These are phyloP conservation scores for Marchantia paleacea DNA, from an alignment of 225 moss, liverwort and hornwort species.

Conservation along the genomic window DNA sequence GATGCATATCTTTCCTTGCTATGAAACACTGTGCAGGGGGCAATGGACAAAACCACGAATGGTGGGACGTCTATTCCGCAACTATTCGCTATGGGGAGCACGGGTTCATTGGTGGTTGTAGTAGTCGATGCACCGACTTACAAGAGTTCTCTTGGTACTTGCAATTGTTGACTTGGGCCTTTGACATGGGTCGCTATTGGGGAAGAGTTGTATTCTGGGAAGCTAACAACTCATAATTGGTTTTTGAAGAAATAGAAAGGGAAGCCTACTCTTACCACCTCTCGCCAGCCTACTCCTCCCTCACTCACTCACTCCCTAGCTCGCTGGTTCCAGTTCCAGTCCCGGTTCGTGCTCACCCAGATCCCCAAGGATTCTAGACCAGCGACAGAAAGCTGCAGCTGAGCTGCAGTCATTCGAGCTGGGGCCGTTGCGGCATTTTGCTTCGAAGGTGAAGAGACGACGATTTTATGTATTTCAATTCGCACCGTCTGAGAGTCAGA, in stretches of 20 bases:
- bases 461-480: neutral
- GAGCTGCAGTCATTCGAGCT: neutral
- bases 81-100: neutral
- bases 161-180: constrained; percentile 8
- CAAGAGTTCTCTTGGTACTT: constrained; percentile 4
- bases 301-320: no score
- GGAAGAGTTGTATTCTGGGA: neutral
- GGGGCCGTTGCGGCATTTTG: neutral
- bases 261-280: neutral
- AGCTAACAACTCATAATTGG: constrained; percentile 4
- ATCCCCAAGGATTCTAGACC: neutral
- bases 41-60: neutral
- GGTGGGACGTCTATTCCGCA: constrained; percentile 15
- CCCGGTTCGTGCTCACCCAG: no score
- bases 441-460: neutral
- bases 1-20: neutral
- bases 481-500: no score
- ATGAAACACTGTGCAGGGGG: neutral
- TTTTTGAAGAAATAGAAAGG: neutral
- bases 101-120: neutral
- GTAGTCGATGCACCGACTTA: constrained; percentile 14
- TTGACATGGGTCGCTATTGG: neutral
- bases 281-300: no score
- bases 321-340: no score
- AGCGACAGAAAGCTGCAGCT: neutral